phyloP scores from a whole-genome alignment of 2,329 filamentous ascomycete genomes.

The Claviceps humidiphila region DNA sequence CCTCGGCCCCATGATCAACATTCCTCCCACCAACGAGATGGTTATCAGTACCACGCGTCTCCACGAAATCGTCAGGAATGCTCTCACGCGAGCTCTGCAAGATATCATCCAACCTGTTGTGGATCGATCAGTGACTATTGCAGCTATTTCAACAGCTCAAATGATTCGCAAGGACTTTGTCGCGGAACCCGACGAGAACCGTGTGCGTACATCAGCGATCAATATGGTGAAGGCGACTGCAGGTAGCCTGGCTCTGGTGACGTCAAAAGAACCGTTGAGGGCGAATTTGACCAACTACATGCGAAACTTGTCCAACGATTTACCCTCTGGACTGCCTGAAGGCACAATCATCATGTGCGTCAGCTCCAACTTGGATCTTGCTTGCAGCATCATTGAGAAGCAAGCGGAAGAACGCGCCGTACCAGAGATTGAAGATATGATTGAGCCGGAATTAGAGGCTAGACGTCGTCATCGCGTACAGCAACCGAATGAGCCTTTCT shows the following conservation, averaged over 20 bases:
- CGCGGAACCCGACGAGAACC: slow-evolving; percentile 80
- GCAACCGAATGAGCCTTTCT: slow-evolving; percentile 71
- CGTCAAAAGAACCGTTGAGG: slow-evolving; percentile 89
- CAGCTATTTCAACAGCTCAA: slow-evolving; percentile 89
- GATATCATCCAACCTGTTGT: slow-evolving; percentile 98
- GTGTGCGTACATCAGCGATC: slow-evolving; percentile 72
- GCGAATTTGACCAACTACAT: slow-evolving; percentile 98
- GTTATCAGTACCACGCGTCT: slow-evolving; percentile 57
- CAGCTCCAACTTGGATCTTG: slow-evolving; percentile 89
- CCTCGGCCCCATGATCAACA: slow-evolving; percentile 62
- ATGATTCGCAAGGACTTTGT: slow-evolving; percentile 95
- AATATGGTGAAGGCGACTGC: slow-evolving; percentile 93
- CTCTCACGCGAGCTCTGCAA: slow-evolving; percentile 78
- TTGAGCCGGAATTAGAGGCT: slow-evolving; percentile 65
- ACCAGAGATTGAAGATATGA: slow-evolving; percentile 88
- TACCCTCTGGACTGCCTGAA: slow-evolving; percentile 77
- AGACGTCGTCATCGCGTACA: slow-evolving; percentile 63
- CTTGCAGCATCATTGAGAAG: slow-evolving; percentile 88
- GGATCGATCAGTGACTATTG: slow-evolving; percentile 93
- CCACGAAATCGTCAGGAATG: slow-evolving; percentile 67
- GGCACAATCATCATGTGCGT: slow-evolving; percentile 97
- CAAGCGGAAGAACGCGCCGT: slow-evolving; percentile 88
- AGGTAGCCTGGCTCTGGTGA: slow-evolving; percentile 89
- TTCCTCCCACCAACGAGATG: slow-evolving; percentile 71
- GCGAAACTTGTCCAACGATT: slow-evolving; percentile 50